These are phyloP conservation scores for Rugonectria rugulosa DNA, from an alignment of 2,329 filamentous ascomycete species.

Conservation along the genomic window DNA sequence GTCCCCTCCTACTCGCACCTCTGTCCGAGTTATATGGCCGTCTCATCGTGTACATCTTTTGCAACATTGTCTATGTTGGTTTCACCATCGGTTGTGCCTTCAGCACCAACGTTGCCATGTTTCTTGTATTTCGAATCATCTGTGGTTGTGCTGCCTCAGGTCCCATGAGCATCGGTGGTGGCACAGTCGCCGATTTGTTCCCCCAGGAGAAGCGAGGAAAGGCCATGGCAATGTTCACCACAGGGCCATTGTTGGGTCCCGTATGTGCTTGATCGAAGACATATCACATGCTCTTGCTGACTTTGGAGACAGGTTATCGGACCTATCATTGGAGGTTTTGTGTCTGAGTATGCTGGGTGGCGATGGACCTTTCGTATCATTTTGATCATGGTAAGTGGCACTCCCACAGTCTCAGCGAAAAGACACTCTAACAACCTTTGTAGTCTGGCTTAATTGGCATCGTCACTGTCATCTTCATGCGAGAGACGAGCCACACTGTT, in stretches of 20 bases:
- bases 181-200: constrained; percentile 59
- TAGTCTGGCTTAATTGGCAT: neutral
- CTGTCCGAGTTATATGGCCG: constrained; percentile 16
- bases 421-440: neutral
- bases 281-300: too few relatives aligned
- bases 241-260: constrained; percentile 59
- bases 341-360: constrained; percentile 54
- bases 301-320: constrained; percentile 43
- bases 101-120: constrained; percentile 48
- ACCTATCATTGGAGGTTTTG: constrained; percentile 56
- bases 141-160: constrained; percentile 52
- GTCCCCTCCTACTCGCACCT: constrained; percentile 9
- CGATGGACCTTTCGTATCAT: constrained; percentile 60
- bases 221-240: constrained; percentile 54
- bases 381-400: constrained; percentile 45
- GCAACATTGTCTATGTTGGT: constrained; percentile 50
- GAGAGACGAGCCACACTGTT: constrained; percentile 34
- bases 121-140: constrained; percentile 57
- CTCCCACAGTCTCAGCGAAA: neutral
- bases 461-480: neutral
- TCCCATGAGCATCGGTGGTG: constrained; percentile 57
- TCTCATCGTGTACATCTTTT: neutral
- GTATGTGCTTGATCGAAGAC: constrained; percentile 6
- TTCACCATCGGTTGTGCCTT: constrained; percentile 61
- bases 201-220: constrained; percentile 54